Base-by-base conservation (phyloP, 2,329 filamentous ascomycete species). In the Aspergillus pseudonomiae region DNA sequence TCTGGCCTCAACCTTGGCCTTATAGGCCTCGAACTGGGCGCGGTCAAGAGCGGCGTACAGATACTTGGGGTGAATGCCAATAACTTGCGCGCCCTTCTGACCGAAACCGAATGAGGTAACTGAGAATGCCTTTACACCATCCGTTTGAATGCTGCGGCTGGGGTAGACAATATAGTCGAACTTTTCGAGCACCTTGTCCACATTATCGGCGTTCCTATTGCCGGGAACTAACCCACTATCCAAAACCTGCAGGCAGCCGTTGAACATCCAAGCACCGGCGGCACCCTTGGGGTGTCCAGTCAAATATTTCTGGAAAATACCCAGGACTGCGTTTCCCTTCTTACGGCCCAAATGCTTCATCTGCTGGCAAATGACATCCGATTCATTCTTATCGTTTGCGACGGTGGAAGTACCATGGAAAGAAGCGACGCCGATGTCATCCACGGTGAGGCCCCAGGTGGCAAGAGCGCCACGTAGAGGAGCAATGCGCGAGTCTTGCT, bases 311-410 rank as follows among this genome's bases (percentile, higher is more conserved):
- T 99, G 95, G 91, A 98, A 99, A 78, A 99, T 94, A 84, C 94
- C 95, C 68, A 98, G 82, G 16, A 99, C 85, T 36, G 95, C 94
- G 75, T 99, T 99, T 74, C 96, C 95, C 89, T 97, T 97, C 81
- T 90, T 91, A 73, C 95, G 92, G 69, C 95, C 95, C 59, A 99
- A 89, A 77, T 99, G 96, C 72, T 90, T 89, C 80, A 99, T 88
- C 82, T 99, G 96, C 79, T 97, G 89, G 85, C 94, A 97, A 73
- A 99, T 91, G 75, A 97, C 95, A 60, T 94, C 94, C 21, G 95
- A 98, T 80, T 99, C 95, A 81, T 99, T 99, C 89, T 98, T 98
- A 85, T 99, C 95, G 80, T 99, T 99, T 71, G 95, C 95, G 77
- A 96, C 93, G 69, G 95, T 99, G 1, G 95, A 98, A 46, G 95